These are phyloP conservation scores for Paramecium pentaurelia DNA, from an alignment of 73 alveolate species.

Conservation along the genomic window DNA sequence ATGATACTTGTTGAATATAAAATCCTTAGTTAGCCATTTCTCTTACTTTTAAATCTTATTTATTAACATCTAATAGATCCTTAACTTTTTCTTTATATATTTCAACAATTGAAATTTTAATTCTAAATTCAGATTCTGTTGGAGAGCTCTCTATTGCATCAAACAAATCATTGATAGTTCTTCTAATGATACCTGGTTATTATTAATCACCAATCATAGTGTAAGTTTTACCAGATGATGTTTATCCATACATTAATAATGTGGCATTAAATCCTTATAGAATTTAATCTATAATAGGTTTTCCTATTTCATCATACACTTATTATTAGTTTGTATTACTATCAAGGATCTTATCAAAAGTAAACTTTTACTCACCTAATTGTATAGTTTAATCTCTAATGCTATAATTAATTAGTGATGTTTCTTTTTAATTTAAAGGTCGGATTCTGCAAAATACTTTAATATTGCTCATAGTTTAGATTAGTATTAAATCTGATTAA, in stretches of 20 bases:
- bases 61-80: conserved; percentile 80
- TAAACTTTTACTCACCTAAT: conserved; percentile 66
- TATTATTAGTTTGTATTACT: conserved; percentile 72
- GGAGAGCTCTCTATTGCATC: conserved; percentile 73
- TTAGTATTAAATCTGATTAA: not conserved
- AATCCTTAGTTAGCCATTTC: conserved; percentile 90
- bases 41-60: conserved; percentile 77
- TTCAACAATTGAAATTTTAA: conserved; percentile 86
- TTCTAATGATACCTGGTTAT: conserved; percentile 85
- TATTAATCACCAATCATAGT: conserved; percentile 86
- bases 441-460: conserved; percentile 76
- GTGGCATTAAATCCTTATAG: conserved; percentile 89
- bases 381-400: conserved; percentile 32
- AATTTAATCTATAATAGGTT: conserved; percentile 87
- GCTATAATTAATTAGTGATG: conserved; percentile 50
- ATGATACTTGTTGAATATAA: conserved; percentile 83
- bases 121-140: conserved; percentile 81
- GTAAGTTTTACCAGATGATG: conserved; percentile 89
- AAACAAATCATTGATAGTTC: conserved; percentile 88
- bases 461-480: conserved; percentile 55
- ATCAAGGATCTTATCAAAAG: conserved; percentile 89
- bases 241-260: conserved; percentile 87
- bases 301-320: conserved; percentile 82
- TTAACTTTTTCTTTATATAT: conserved; percentile 87
- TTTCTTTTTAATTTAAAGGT: conserved; percentile 77